Conservation (phyloP, 352 stramenopile genomes). For the Globisporangium rhizosaccharum region DNA sequence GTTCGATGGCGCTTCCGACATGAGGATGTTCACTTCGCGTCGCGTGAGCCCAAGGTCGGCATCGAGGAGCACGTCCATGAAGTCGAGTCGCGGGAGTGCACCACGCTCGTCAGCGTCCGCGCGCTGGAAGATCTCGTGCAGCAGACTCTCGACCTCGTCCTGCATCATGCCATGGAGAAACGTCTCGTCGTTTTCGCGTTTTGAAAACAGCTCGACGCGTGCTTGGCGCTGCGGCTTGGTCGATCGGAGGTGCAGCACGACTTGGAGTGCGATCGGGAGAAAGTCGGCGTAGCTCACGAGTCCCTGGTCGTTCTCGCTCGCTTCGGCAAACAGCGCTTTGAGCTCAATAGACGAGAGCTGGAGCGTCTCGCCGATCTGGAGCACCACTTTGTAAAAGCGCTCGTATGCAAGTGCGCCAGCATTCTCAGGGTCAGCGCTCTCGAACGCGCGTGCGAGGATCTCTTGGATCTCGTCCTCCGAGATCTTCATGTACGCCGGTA, state of each 20-base stretch:
- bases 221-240: slow-evolving; percentile 40
- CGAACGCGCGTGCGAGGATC: slow-evolving; percentile 34
- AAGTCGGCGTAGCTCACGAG: slow-evolving; percentile 51
- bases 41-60: slow-evolving; percentile 61
- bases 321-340: slow-evolving; percentile 55
- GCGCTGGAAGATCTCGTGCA: slow-evolving; percentile 74
- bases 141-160: slow-evolving; percentile 73
- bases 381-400: slow-evolving; percentile 42
- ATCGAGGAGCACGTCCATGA: slow-evolving; percentile 64
- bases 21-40: slow-evolving; percentile 71
- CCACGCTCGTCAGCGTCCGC: slow-evolving; percentile 50
- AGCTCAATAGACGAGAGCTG: slow-evolving; percentile 53
- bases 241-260: slow-evolving; percentile 33
- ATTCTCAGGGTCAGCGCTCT: slow-evolving; percentile 34
- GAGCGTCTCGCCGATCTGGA: slow-evolving; percentile 39
- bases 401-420: slow-evolving; percentile 33
- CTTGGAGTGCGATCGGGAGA: slow-evolving; percentile 41
- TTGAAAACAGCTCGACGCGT: slow-evolving; percentile 35
- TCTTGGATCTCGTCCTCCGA: slow-evolving; percentile 55
- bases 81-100: slow-evolving; percentile 38
- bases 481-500: slow-evolving; percentile 52
- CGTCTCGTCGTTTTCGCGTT: slow-evolving; percentile 38
- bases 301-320: slow-evolving; percentile 56
- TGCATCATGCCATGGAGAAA: slow-evolving; percentile 80
- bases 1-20: slow-evolving; percentile 42